Percentiles rank a stretch among this genome's conserved stretches.
These are phyloP conservation scores for Saccharomyces kudriavzevii DNA, from an alignment of 805 yeast species.

Conservation along the genomic window DNA sequence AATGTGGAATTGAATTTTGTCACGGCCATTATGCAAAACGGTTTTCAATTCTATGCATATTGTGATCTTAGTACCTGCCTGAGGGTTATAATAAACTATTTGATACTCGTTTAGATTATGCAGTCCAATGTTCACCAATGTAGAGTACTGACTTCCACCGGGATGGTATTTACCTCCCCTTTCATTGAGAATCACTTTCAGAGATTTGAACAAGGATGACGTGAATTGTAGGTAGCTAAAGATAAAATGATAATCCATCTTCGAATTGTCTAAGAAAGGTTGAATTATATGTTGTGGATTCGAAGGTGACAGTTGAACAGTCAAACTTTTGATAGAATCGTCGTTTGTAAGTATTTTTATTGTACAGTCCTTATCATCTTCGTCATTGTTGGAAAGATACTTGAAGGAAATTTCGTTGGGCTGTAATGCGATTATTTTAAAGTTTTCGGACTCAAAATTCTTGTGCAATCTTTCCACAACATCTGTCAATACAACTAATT, in stretches of 20 bases:
- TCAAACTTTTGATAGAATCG: slow-evolving; percentile 23
- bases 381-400: slow-evolving; percentile 20
- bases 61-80: slow-evolving; percentile 21
- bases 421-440: slow-evolving; percentile 26
- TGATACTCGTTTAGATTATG: slow-evolving; percentile 28
- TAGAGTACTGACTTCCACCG: slow-evolving; percentile 5
- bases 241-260: slow-evolving; percentile 27
- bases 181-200: slow-evolving; percentile 13
- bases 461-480: slow-evolving; percentile 29
- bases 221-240: slow-evolving; percentile 32
- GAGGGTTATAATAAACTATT: slow-evolving; percentile 22
- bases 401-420: slow-evolving; percentile 31
- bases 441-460: slow-evolving; percentile 27
- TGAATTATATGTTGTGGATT: slow-evolving; percentile 31
- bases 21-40: slow-evolving; percentile 21
- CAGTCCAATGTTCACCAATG: slow-evolving; percentile 20
- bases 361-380: slow-evolving; percentile 26
- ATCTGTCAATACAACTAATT: slow-evolving; percentile 28
- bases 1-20: slow-evolving; percentile 21
- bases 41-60: slow-evolving; percentile 24
- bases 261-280: slow-evolving; percentile 24
- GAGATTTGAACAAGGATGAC: slow-evolving; percentile 21
- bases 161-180: slow-evolving; percentile 1
- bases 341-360: slow-evolving; percentile 25
- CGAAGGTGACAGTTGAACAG: slow-evolving; percentile 23